Percentiles rank a stretch among this genome's conserved stretches.
These are phyloP conservation scores for Juncus inflexus DNA, from an alignment of 176 grass and related monocot genomes.

Conservation along the genomic window DNA sequence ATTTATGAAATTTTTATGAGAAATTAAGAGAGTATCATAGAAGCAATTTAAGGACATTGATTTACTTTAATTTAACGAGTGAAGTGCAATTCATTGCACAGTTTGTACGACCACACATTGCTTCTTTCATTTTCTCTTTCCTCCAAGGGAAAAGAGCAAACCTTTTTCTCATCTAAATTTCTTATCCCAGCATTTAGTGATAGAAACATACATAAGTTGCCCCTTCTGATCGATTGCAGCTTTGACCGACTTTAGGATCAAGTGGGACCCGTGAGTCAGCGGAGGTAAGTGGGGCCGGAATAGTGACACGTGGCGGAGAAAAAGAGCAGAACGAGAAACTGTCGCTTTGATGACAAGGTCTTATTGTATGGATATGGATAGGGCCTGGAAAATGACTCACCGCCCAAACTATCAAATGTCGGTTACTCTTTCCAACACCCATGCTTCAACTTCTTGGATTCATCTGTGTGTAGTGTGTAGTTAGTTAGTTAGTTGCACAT, in stretches of 20 bases:
- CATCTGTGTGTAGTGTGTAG: no score
- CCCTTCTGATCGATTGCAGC: background rate
- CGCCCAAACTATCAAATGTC: slow-evolving; percentile 27
- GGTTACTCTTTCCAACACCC: slow-evolving; percentile 7
- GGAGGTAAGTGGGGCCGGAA: background rate
- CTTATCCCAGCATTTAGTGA: slow-evolving; percentile 17
- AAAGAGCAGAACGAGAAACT: background rate
- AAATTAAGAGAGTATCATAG: no score
- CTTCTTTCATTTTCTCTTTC: slow-evolving; percentile 16
- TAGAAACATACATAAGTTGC: background rate
- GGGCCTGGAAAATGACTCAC: slow-evolving; percentile 22
- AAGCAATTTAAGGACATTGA: slow-evolving; percentile 2
- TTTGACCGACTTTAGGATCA: slow-evolving; percentile 16
- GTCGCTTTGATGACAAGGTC: slow-evolving; percentile 7
- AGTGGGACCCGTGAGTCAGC: background rate
- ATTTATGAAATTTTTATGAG: no score
- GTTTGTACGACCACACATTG: background rate
- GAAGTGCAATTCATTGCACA: slow-evolving; percentile 10
- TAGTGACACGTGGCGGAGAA: slow-evolving; percentile 15
- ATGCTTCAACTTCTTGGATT: background rate
- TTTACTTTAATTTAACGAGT: background rate
- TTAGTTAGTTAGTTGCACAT: no score
- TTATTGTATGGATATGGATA: slow-evolving; percentile 15
- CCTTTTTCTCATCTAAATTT: background rate
- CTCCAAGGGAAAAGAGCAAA: slow-evolving; percentile 3